These are phyloP conservation scores for Cladosporium sp. DNA, from an alignment of 2,329 filamentous ascomycete genomes.

Conservation along the genomic window DNA sequence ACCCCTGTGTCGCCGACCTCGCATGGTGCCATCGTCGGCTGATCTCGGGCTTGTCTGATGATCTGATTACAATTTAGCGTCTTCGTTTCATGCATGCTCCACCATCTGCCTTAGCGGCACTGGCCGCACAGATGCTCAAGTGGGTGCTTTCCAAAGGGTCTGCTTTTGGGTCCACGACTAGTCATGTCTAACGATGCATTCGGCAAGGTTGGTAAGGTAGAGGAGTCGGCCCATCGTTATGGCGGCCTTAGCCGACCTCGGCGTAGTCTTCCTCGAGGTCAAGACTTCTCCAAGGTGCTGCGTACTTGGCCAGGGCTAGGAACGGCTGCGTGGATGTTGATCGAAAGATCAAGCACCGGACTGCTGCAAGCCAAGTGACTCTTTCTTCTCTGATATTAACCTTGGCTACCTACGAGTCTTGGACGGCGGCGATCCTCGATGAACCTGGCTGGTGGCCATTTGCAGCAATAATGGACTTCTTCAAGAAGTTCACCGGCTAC, in stretches of 20 bases:
- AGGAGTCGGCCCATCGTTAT: conserved; percentile 7
- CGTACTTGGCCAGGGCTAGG: background rate
- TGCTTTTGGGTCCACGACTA: conserved; percentile 5
- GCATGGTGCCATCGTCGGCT: conserved; percentile 1
- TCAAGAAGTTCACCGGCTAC: conserved; percentile 9
- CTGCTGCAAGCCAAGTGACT: conserved; percentile 6
- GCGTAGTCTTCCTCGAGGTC: conserved; percentile 1
- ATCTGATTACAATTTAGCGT: conserved; percentile 11
- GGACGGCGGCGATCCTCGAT: conserved; percentile 4
- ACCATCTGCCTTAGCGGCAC: background rate
- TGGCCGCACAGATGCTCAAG: conserved; percentile 3
- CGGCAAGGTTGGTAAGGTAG: background rate
- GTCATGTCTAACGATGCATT: conserved; percentile 9
- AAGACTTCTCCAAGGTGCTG: conserved; percentile 7
- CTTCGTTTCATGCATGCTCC: conserved; percentile 1
- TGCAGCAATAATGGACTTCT: background rate
- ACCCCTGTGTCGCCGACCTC: conserved; percentile 4
- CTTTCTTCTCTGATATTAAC: background rate
- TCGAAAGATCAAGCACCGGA: background rate
- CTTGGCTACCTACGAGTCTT: conserved; percentile 3
- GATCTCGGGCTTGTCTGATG: conserved; percentile 9
- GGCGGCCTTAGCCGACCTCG: conserved; percentile 11
- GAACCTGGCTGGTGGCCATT: background rate
- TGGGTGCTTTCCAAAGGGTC: background rate
- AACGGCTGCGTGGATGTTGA: background rate